Percentiles rank a stretch among this genome's conserved stretches.
Evolutionary conservation across 495 filamentous ascomycete species (phyloP).

Genomic region (Lophiostoma macrostomum): DNA sequence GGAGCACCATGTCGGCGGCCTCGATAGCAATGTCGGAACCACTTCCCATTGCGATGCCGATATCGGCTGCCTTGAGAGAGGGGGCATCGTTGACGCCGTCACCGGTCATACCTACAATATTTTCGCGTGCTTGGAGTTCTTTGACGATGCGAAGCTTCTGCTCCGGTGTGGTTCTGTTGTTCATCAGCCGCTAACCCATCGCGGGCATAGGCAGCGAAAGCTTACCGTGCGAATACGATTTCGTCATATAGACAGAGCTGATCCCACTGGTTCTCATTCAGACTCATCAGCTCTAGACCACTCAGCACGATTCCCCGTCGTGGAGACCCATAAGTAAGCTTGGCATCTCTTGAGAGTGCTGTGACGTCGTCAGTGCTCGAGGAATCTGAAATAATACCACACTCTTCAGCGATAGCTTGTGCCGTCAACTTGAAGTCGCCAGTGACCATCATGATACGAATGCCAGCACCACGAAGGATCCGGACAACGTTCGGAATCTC

Average conservation of each 20-base stretch:
- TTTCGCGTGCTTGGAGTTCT: slow-evolving; percentile 57
- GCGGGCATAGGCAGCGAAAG: background rate
- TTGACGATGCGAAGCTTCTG: slow-evolving; percentile 73
- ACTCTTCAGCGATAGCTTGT: slow-evolving; percentile 62
- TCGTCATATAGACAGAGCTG: slow-evolving; percentile 56
- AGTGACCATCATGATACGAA: slow-evolving; percentile 68
- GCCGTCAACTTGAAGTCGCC: slow-evolving; percentile 72
- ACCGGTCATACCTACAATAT: slow-evolving; percentile 54
- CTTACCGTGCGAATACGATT: slow-evolving; percentile 62
- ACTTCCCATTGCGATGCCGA: slow-evolving; percentile 52
- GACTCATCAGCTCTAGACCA: slow-evolving; percentile 56
- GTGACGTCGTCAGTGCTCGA: slow-evolving; percentile 42
- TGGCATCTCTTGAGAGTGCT: slow-evolving; percentile 35
- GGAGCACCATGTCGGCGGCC: slow-evolving; percentile 66
- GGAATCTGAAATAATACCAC: slow-evolving; percentile 58
- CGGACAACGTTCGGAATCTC: slow-evolving; percentile 61
- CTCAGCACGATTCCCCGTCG: slow-evolving; percentile 48
- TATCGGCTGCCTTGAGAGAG: slow-evolving; percentile 53
- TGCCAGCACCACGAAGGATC: slow-evolving; percentile 58
- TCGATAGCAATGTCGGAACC: slow-evolving; percentile 65
- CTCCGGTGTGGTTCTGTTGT: slow-evolving; percentile 64
- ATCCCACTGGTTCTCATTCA: slow-evolving; percentile 58
- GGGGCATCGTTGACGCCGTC: slow-evolving; percentile 62
- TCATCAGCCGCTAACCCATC: background rate
- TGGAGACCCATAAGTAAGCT: slow-evolving; percentile 1